Evolutionary conservation across 441 rosid genomes (phyloP), one percentile per base, ranked within the genome.

Genomic region (Rhodomyrtus psidioides): DNA sequence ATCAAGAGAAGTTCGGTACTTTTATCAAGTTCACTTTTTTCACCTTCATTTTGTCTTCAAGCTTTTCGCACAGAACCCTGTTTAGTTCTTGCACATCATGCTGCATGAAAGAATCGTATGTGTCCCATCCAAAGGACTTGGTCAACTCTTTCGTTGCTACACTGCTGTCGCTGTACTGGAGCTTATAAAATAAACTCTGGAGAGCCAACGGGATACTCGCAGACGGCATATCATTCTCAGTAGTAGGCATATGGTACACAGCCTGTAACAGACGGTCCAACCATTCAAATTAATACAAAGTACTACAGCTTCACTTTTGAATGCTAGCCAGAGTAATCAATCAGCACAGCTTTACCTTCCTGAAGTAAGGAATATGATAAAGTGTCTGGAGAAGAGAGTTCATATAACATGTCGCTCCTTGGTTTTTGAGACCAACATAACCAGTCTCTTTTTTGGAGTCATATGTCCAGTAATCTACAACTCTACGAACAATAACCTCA

Each of bases 371-470:
- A 55, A 85, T 85, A 59, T 85, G 87, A 60, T 81, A 85, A 15
- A 85, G 26, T 30, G 87, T 85, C 53, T 85, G 87, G 27, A 85
- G 83, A 17, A 85, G 55, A 85, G 86, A 85, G 70, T 85, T 85
- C 86, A 85, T 85, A 76, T 85, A 85, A 79, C 87, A 85, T 24
- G 87, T 85, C 4, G 87, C 87, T 39, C 87, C 87, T 81, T 85
- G 87, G 81, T 85, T 85, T 60, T 85, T 85, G n/a, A 85, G 87
- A 85, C 87, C 87, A 79, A 85, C 87, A 85, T 81, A 85, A 44
- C 87, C 79, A 42, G 87, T 85, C 55, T 81, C 87, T 55, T 85
- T 85, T 58, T 59, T 85, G 34, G 87, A 85, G 84, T 85, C 83
- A 53, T 58, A 26, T 60, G 42, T 26, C 58, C 39, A 85, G 75